Percentiles rank a stretch among this genome's conserved stretches.
phyloP scores from a whole-genome alignment of 257 asterid genomes.

The Anisodus tanguticus region DNA sequence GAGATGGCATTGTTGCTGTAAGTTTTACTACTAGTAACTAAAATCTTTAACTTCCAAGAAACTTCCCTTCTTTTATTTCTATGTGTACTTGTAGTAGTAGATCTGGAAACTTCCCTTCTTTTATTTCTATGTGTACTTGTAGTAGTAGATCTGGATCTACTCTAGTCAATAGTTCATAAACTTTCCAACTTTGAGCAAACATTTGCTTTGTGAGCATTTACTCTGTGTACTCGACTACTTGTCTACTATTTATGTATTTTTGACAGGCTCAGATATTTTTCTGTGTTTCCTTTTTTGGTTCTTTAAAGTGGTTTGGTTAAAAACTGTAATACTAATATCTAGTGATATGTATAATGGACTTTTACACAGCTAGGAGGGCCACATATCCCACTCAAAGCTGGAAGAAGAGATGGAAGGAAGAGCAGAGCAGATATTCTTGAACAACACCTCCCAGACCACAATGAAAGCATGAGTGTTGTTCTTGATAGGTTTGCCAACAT shows the following conservation, averaged over 20 bases:
- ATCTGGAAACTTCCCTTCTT: background rate
- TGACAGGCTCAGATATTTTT: background rate
- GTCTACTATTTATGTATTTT: background rate
- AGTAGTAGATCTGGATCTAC: conserved; percentile 9
- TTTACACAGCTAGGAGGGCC: conserved; percentile 85
- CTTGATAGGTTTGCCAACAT: conserved; percentile 76
- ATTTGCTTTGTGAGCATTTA: background rate
- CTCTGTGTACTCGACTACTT: background rate
- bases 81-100: background rate
- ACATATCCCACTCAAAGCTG: conserved; percentile 78
- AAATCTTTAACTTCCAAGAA: background rate
- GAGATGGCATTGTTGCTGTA: conserved; percentile 85
- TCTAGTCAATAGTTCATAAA: background rate
- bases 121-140: background rate
- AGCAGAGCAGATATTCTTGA: conserved; percentile 86
- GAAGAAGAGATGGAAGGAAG: conserved; percentile 90
- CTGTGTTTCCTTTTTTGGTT: background rate
- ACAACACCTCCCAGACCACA: conserved; percentile 90
- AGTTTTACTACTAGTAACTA: background rate
- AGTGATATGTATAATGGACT: background rate
- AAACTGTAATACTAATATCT: background rate
- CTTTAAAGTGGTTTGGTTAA: background rate
- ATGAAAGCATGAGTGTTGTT: conserved; percentile 83
- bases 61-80: background rate
- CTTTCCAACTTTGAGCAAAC: background rate